Base-by-base conservation (phyloP, 192 early-diverging fungal species). In the Coemansia sp. region DNA sequence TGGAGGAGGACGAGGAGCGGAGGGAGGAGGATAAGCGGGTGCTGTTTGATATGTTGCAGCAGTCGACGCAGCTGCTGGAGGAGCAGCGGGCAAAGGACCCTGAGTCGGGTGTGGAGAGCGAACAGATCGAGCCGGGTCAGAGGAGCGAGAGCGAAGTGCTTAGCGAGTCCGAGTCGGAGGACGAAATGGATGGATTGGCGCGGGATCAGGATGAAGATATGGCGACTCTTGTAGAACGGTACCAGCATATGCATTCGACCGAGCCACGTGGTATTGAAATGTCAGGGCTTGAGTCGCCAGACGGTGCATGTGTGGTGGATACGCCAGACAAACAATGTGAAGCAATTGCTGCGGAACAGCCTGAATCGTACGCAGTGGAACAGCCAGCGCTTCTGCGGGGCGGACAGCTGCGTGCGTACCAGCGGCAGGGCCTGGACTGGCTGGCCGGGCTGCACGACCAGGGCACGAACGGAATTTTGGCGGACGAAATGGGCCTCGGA, bases 401-500 rank as follows among this genome's bases (percentile, higher is more conserved):
- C 22, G 97, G 95, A 14, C 90, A 71, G 14, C 86, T 99, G 83
- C 85, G 97, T 25, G 95, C 97, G 70, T 99, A 99, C 67, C 97
- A 99, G 70, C 74, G 97, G 14, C 94, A 95, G 59, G 97, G 97
- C 15, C 84, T 99, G 32, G 97, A 95, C 76, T 99, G 97, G 97
- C 90, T 99, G 85, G 89, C 97, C 24, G 94, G 91, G 1, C 84
- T 99, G 48, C 96, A 87, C 63, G 88, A 94, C 60, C 96, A 99
- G 69, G 92, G 92, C 23, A 94, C 97, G 73, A 99, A 99, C 72
- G 97, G 97, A 19, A 97, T 97, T 52, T 75, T 99, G 32, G 95
- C 97, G 11, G 97, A 97, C 79, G 95, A 97, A 77, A 97, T 97
- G 95, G 95, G 95, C 51, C 85, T 98, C 43, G 95, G 95, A 9